Evolutionary conservation across 2,329 filamentous ascomycete genomes (phyloP), one percentile per base, ranked within the genome.

Genomic region (Fusarium nurragi): DNA sequence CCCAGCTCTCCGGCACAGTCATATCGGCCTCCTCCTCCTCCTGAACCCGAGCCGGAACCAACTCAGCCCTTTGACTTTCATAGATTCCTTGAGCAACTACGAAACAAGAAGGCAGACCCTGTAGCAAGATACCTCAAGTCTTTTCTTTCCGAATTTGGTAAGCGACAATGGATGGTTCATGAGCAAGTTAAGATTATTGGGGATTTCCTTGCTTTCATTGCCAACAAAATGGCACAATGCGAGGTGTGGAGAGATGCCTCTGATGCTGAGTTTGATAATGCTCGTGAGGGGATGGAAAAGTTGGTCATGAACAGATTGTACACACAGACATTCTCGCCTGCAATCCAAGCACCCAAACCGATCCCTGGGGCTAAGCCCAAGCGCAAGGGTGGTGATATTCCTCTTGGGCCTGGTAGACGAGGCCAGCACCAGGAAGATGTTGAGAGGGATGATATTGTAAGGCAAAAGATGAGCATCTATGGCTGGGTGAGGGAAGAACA

Each of bases 111-210:
- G 56, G 96, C 95, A n/a, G 96, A 99, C 72, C 95, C 96, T 1
- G 94, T 99, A 3, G 96, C 96, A 6, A 91, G 94, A 65, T 99
- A 97, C 74, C 84, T 99, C 41, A 92, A 96, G 66, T 98, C 95
- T 0, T 99, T 99, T 72, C 80, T 99, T 26, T 88, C 88, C 45
- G 96, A 99, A 76, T 99, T 99, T 78, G 92, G 89, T 32, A 99
- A 98, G 81, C 92, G 94, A 69, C 95, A 98, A 77, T 99, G 95
- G 95, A 97, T 97, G 92, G 95, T 97, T 8, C 95, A 99, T 75
- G 95, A 99, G 79, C 95, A 99, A 77, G 95, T 98, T 75, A 99
- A 99, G 79, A 98, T 99, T 64, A 97, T 99, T 61, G 88, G 92
- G 67, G 96, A 99, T 76, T 99, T 99, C 70, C 82, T 99, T 44